Evolutionary conservation across 805 yeast genomes (phyloP), one percentile per base, ranked within the genome.

Genomic region (Middelhovenomyces tepae): DNA sequence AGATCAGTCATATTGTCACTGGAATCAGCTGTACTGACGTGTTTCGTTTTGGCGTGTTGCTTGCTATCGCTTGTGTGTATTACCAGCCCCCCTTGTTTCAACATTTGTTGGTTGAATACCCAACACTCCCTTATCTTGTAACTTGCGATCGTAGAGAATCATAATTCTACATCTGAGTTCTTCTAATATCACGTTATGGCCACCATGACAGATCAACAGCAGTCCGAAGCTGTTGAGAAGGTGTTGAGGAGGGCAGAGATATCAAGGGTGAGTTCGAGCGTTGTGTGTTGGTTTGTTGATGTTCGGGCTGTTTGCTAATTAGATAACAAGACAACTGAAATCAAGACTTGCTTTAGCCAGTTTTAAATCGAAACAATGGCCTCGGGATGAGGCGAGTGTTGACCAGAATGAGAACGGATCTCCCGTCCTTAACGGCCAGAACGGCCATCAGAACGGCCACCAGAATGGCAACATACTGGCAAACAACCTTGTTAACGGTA

Each of bases 191-290:
- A n/a, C n/a, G n/a, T n/a, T n/a, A n/a, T n/a, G n/a, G n/a, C n/a
- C n/a, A n/a, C n/a, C n/a, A n/a, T n/a, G n/a, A n/a, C n/a, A n/a
- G 29, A 26, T 16, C 29, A 26, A 26, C 15, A 26, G 11, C 11
- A 16, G 29, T 18, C 15, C 17, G 29, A 37, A 10, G 51, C 59
- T 1, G 58, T 47, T 7, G 56, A 59, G 34, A 58, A 59, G 27
- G 62, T 63, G 14, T 52, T 62, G 24, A 51, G 57, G 17, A 52
- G 67, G 22, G 67, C 67, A 1, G 63, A 62, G 38, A 58, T 62
- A 32, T 54, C 65, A 16, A 43, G 65, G 18, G 53, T 48, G 41
- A 17, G 51, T 28, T n/a, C 17, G 22, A 11, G 15, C n/a, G 18
- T 18, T n/a, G 10, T 9, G 10, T 13, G n/a, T 8, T 32, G 7